Base-by-base conservation (phyloP, 768 basidiomycete genomes). In the Mycena vitilis region DNA sequence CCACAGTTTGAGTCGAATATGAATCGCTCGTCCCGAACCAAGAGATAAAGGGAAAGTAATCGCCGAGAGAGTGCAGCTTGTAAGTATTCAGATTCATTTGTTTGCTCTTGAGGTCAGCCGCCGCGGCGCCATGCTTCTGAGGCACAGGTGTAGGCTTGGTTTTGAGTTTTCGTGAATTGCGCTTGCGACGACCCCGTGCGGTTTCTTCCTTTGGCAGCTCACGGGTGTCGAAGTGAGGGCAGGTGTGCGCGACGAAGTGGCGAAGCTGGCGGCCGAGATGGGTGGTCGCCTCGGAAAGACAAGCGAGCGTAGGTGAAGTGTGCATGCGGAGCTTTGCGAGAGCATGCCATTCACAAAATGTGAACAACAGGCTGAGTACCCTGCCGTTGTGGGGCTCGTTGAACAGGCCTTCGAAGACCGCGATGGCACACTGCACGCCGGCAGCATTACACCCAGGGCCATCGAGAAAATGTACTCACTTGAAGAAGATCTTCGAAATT, bases 241-340 rank as follows among this genome's bases (percentile, higher is more conserved):
- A 25, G 10, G 64, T 66, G 36, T 40, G 30, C 10, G 51, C 55
- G 5, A 25, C 45, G 30, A 66, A 66, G 11, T 30, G 1, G 0
- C 76, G 77, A 2, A 79, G 62, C 2, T 60, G 37, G 6, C 45
- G 25, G 0, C 79, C 75, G 13, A 80, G 71, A 0, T 34, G 22
- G 0, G 8, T 16, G 8, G 79, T 79, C 0, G 61, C 42, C 6
- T 25, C 34, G 12, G 76, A 68, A 11, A 80, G 69, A 25, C 69
- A 16, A 0, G 60, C 15, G 3, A 81, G 64, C 0, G 78, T 78
- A 0, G 56, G 36, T 7, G 76, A 72, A 0, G 77, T 77, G 38
- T 81, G 81, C 51, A 80, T 56, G 0, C 76, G 70, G 0, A 81
- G 72, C 59, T 82, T 82, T 1, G 80, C 64, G 5, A 58, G 20